Conservation (phyloP, 1,284 basidiomycete species). For the Cutaneotrichosporon spelunceum region DNA sequence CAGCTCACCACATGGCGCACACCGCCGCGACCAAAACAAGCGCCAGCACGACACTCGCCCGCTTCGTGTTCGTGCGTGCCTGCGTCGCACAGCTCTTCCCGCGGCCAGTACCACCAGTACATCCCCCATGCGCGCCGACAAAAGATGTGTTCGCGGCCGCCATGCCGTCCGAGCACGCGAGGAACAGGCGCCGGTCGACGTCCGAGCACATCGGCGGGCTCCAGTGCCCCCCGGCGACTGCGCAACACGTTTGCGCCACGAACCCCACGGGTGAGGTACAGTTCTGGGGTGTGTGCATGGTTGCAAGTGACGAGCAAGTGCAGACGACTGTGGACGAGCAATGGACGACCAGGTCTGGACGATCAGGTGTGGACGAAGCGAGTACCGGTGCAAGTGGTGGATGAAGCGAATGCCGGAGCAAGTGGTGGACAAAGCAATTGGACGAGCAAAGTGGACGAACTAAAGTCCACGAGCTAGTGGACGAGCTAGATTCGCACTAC, state of each 20-base stretch:
- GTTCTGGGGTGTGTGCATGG: background rate
- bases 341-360: too few relatives aligned
- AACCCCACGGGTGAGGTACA: background rate
- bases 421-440: too few relatives aligned
- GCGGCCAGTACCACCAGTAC: background rate
- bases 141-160: background rate
- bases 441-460: too few relatives aligned
- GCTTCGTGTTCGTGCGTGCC: too few relatives aligned
- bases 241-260: slow-evolving; percentile 1
- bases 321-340: too few relatives aligned
- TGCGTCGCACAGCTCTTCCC: background rate
- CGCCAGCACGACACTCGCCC: background rate
- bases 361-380: too few relatives aligned
- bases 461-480: too few relatives aligned
- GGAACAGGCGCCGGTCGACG: background rate
- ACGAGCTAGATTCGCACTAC: too few relatives aligned
- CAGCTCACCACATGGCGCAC: background rate
- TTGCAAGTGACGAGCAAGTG: too few relatives aligned
- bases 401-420: too few relatives aligned
- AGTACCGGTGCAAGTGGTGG: too few relatives aligned
- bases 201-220: background rate
- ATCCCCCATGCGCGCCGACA: background rate
- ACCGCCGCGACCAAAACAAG: background rate
- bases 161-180: background rate
- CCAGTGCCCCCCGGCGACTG: background rate